phyloP scores from a whole-genome alignment of 768 basidiomycete genomes.

The Podaxis sp. region DNA sequence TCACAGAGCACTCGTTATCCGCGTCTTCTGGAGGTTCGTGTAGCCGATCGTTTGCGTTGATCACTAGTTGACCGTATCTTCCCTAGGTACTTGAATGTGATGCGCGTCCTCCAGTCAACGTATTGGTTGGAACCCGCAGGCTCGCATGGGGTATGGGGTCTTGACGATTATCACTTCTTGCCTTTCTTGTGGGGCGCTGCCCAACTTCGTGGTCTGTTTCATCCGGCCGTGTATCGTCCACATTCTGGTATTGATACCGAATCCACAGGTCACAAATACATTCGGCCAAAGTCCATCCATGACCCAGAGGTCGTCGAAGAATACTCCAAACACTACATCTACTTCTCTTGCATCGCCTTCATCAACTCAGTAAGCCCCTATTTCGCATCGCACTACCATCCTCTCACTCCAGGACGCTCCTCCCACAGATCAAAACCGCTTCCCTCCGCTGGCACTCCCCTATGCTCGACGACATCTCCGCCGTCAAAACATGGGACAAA shows the following conservation, averaged over 20 bases:
- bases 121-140: constrained; percentile 99
- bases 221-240: not conserved
- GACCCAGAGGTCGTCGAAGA: constrained; percentile 89
- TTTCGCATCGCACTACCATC: not conserved
- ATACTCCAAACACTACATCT: constrained; percentile 91
- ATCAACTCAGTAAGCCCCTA: constrained; percentile 76
- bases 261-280: constrained; percentile 74
- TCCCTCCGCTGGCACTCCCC: constrained; percentile 97
- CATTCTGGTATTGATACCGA: not conserved
- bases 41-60: not conserved
- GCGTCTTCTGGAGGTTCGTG: constrained; percentile 82
- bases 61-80: not conserved
- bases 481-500: constrained; percentile 94
- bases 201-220: constrained; percentile 55
- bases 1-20: constrained; percentile 69
- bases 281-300: constrained; percentile 90
- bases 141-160: constrained; percentile 98
- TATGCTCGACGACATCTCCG: constrained; percentile 98
- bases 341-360: constrained; percentile 92
- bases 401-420: not conserved
- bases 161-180: constrained; percentile 96
- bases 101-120: constrained; percentile 84
- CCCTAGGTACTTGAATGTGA: constrained; percentile 72
- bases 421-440: constrained; percentile 82
- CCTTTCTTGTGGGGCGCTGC: constrained; percentile 87